Evolutionary conservation across 2,329 filamentous ascomycete genomes (phyloP).

Genomic region (Geoglossum cookeanum): DNA sequence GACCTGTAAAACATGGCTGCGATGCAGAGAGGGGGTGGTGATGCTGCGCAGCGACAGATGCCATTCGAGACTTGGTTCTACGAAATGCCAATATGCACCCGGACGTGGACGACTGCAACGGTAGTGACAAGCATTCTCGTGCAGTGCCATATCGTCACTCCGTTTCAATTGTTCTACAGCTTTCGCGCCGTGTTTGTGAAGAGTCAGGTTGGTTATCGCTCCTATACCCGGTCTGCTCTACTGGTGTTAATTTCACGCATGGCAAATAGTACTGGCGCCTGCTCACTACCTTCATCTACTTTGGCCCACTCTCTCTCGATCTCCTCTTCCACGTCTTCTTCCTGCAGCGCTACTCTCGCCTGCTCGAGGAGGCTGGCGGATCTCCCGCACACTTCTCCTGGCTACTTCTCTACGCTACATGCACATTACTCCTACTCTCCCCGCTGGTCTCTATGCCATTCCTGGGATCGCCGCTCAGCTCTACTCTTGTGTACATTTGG

Average conservation of each 20-base stretch:
- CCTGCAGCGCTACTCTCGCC: constrained; percentile 83
- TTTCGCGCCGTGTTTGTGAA: constrained; percentile 81
- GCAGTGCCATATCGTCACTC: constrained; percentile 80
- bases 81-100: constrained; percentile 91
- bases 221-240: background rate
- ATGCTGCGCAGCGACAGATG: constrained; percentile 30
- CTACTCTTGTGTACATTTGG: constrained; percentile 95
- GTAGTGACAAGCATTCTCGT: constrained; percentile 74
- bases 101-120: constrained; percentile 92
- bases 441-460: constrained; percentile 84
- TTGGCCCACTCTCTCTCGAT: constrained; percentile 48
- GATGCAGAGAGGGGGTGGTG: background rate
- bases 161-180: constrained; percentile 95
- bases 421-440: constrained; percentile 60
- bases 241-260: background rate
- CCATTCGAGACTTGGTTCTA: constrained; percentile 96
- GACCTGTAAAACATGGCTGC: background rate
- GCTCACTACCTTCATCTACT: constrained; percentile 86
- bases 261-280: constrained; percentile 72
- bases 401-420: constrained; percentile 72
- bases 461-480: constrained; percentile 80
- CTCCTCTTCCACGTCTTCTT: constrained; percentile 60
- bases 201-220: constrained; percentile 50
- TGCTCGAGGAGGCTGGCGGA: constrained; percentile 80
- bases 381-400: constrained; percentile 90